Evolutionary conservation across 2,329 filamentous ascomycete genomes (phyloP).

Genomic region (Fusarium tricinctum): DNA sequence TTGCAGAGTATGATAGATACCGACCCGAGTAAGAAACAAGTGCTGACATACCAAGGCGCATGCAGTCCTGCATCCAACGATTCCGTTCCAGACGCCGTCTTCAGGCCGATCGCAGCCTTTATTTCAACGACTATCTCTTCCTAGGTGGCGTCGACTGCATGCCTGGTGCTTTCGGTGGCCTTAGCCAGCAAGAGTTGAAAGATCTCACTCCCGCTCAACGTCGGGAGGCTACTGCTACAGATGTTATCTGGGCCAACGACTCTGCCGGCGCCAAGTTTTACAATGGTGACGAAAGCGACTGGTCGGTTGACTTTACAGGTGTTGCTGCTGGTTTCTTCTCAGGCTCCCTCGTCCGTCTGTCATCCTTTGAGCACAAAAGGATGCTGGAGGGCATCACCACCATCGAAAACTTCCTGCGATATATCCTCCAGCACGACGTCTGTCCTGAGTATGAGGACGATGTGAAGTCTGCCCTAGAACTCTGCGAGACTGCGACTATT

Average conservation of each 20-base stretch:
- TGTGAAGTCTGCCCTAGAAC: slow-evolving; percentile 72
- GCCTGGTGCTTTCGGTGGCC: slow-evolving; percentile 70
- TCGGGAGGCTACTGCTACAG: slow-evolving; percentile 73
- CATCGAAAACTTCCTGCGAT: slow-evolving; percentile 89
- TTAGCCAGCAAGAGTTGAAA: slow-evolving; percentile 67
- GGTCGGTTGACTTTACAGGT: slow-evolving; percentile 84
- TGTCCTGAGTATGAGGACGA: slow-evolving; percentile 83
- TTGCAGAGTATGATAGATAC: slow-evolving; percentile 64
- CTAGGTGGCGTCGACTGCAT: slow-evolving; percentile 82
- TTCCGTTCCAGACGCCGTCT: slow-evolving; percentile 84
- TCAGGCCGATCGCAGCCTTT: slow-evolving; percentile 68
- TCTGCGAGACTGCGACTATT: slow-evolving; percentile 75
- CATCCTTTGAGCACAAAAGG: slow-evolving; percentile 66
- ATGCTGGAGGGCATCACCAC: slow-evolving; percentile 74
- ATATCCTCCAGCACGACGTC: slow-evolving; percentile 85
- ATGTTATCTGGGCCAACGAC: slow-evolving; percentile 66
- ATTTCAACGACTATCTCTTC: slow-evolving; percentile 85
- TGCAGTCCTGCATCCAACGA: slow-evolving; percentile 86
- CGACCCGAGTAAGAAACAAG: background rate
- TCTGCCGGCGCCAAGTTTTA: slow-evolving; percentile 63
- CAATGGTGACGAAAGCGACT: slow-evolving; percentile 67
- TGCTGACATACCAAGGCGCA: slow-evolving; percentile 68
- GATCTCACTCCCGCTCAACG: slow-evolving; percentile 73
- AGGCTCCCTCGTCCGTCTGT: slow-evolving; percentile 67
- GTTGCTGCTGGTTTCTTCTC: slow-evolving; percentile 85